A percentile compares a stretch with the other conserved stretches of the same genome.
Evolutionary conservation across 1,284 basidiomycete species (phyloP).

Genomic region (Ceratobasidium sp.): DNA sequence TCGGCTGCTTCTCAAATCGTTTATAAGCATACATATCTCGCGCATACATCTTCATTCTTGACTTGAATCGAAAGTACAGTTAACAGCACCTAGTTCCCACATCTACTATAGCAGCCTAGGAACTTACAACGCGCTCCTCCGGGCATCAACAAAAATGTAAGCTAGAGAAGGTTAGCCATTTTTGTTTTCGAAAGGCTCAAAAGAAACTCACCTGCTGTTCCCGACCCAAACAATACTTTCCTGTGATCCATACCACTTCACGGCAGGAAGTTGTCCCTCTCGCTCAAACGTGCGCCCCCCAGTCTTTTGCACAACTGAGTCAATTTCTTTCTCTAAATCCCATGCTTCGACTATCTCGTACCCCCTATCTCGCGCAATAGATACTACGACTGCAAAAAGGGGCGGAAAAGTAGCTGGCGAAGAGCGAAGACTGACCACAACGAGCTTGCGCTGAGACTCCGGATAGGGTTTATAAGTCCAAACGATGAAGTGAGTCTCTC

Average conservation of each 20-base stretch:
- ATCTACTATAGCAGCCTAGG: too few species aligned
- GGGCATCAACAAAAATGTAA: too few species aligned
- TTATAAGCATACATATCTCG: too few species aligned
- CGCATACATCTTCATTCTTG: too few species aligned
- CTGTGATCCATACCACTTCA: conserved; percentile 71
- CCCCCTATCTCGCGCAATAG: conserved; percentile 59
- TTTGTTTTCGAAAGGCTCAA: not conserved
- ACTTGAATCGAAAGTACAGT: too few species aligned
- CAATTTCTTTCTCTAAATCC: conserved; percentile 63
- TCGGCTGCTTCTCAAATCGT: too few species aligned
- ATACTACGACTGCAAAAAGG: conserved; percentile 60
- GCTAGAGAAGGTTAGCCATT: too few species aligned
- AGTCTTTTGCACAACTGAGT: conserved; percentile 55
- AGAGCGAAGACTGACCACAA: conserved; percentile 66
- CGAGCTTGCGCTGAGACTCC: conserved; percentile 56
- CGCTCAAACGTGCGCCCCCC: conserved; percentile 62
- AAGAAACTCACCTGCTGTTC: conserved; percentile 66
- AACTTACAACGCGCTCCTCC: too few species aligned
- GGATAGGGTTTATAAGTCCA: conserved; percentile 60
- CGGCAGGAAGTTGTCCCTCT: conserved; percentile 65
- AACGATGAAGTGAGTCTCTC: conserved; percentile 65
- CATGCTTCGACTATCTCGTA: conserved; percentile 68
- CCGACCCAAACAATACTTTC: conserved; percentile 65
- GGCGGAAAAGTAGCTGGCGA: conserved; percentile 58
- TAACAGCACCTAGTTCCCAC: too few species aligned